Percentiles rank a stretch among this genome's conserved stretches.
Evolutionary conservation across 805 yeast genomes (phyloP).

Genomic region (Cyberlindnera mycetangii): DNA sequence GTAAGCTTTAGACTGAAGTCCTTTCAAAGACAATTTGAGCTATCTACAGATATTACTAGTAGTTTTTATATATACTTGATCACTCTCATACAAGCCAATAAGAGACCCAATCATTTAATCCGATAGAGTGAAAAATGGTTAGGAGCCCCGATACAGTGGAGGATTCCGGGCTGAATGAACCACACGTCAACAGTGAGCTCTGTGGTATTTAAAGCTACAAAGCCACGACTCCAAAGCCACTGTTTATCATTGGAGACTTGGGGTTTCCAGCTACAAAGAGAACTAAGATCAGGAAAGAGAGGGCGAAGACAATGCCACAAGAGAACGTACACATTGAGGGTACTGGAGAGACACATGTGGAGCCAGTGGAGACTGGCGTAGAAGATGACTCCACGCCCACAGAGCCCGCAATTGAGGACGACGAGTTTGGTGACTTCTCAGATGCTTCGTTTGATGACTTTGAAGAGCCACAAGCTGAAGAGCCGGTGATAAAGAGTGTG

Average conservation of each 20-base stretch:
- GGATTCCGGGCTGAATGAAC: too few species aligned
- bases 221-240: too few species aligned
- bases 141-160: neutral
- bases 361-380: neutral
- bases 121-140: neutral
- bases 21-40: too few species aligned
- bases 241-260: neutral
- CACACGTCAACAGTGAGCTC: too few species aligned
- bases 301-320: neutral
- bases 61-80: too few species aligned
- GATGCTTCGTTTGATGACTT: constrained; percentile 35
- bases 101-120: too few species aligned
- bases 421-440: constrained; percentile 33
- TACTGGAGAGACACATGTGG: neutral
- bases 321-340: neutral
- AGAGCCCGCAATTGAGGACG: too few species aligned
- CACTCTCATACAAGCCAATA: too few species aligned
- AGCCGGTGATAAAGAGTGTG: neutral
- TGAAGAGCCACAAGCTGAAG: constrained; percentile 18
- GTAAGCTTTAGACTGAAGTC: too few species aligned
- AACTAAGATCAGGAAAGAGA: neutral
- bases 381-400: too few species aligned
- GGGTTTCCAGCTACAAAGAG: neutral
- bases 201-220: too few species aligned
- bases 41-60: too few species aligned